Evolutionary conservation across 306 rosid genomes (phyloP).

Genomic region (Vigna trinervia): DNA sequence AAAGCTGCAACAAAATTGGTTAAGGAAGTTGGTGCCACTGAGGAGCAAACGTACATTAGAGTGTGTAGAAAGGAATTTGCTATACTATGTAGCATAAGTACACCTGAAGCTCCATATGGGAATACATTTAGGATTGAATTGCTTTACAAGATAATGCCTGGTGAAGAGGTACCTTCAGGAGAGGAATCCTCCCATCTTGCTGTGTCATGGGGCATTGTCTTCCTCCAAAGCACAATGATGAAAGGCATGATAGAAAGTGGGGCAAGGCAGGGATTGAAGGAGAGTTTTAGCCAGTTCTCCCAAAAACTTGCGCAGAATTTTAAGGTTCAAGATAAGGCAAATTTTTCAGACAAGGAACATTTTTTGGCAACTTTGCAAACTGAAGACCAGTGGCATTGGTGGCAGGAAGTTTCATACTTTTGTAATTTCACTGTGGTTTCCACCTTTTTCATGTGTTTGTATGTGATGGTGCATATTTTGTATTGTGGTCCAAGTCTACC

Average conservation of each 20-base stretch:
- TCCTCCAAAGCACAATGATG: constrained; percentile 81
- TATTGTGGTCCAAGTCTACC: constrained; percentile 55
- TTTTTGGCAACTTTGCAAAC: constrained; percentile 58
- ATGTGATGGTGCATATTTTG: constrained; percentile 67
- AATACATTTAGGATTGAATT: constrained; percentile 69
- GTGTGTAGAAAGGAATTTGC: constrained; percentile 66
- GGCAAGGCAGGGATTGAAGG: constrained; percentile 74
- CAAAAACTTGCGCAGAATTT: constrained; percentile 57
- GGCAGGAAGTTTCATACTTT: constrained; percentile 68
- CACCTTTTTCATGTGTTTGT: constrained; percentile 59
- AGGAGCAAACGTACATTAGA: constrained; percentile 81
- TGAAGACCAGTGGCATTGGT: constrained; percentile 65
- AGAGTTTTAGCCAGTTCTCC: constrained; percentile 66
- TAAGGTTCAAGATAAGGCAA: constrained; percentile 50
- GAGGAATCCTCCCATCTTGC: constrained; percentile 66
- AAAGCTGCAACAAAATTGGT: constrained; percentile 73
- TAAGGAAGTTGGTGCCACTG: constrained; percentile 70
- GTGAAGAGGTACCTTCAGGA: constrained; percentile 61
- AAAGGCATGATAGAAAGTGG: constrained; percentile 82
- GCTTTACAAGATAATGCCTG: constrained; percentile 84
- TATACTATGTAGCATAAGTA: constrained; percentile 60
- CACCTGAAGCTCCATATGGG: constrained; percentile 93
- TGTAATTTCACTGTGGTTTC: constrained; percentile 67
- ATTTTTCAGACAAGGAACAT: constrained; percentile 60
- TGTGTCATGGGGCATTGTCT: constrained; percentile 77